Conservation (phyloP, 805 yeast genomes). For the Ogataea kodamae region DNA sequence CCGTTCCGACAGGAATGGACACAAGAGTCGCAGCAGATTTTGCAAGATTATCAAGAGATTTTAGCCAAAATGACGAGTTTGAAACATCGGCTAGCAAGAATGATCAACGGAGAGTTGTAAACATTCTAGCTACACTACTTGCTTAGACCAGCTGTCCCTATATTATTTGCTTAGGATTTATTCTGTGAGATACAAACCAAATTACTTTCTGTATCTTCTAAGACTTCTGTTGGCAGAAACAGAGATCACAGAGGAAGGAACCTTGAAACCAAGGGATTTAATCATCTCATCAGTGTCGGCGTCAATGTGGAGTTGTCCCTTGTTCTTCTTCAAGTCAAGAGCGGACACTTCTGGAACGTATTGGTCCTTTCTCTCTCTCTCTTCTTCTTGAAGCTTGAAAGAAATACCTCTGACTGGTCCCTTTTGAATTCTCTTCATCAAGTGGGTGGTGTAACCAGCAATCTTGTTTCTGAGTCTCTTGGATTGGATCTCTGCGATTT, state of each 20-base stretch:
- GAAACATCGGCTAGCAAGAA: constrained; percentile 34
- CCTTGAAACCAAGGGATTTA: constrained; percentile 86
- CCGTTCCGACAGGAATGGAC: constrained; percentile 33
- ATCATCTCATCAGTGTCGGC: constrained; percentile 94
- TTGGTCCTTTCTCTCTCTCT: constrained; percentile 99
- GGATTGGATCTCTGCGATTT: constrained; percentile 98
- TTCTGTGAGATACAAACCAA: constrained; percentile 15
- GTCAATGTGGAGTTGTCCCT: constrained; percentile 95
- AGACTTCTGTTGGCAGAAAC: constrained; percentile 87
- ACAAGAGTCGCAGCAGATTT: constrained; percentile 32
- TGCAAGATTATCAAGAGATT: constrained; percentile 33
- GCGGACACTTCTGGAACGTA: constrained; percentile 99
- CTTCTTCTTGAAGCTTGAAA: constrained; percentile 99
- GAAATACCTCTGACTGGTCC: constrained; percentile 99
- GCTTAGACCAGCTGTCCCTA: no score
- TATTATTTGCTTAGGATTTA: no score
- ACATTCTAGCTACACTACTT: no score
- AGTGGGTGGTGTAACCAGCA: constrained; percentile 99
- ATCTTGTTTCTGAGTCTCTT: constrained; percentile 99
- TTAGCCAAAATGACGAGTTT: constrained; percentile 34
- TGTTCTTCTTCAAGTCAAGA: constrained; percentile 94
- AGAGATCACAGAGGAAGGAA: constrained; percentile 81
- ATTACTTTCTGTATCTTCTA: constrained; percentile 85
- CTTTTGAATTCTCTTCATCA: constrained; percentile 99
- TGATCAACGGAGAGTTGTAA: no score